phyloP scores from a whole-genome alignment of 345 rosid genomes.

The Euphorbia peplus region DNA sequence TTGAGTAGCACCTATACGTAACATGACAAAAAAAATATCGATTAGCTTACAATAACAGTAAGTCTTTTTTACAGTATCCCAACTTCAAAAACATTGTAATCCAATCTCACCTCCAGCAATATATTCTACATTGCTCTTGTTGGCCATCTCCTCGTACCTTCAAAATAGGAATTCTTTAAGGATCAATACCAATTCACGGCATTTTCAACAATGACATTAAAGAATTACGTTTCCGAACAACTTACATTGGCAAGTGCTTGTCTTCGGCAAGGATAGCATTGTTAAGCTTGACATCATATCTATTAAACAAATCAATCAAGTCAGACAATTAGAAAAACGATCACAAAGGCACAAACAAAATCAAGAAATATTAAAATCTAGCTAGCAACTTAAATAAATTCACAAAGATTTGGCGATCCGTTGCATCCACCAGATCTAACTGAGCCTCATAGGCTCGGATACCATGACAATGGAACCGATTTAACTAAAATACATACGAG shows the following conservation, averaged over 20 bases:
- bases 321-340: background rate
- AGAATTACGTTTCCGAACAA: background rate
- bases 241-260: constrained; percentile 91
- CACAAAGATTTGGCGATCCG: background rate
- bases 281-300: constrained; percentile 81
- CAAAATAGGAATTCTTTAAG: constrained; percentile 5
- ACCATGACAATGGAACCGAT: too few species aligned
- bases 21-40: constrained; percentile 1
- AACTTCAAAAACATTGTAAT: background rate
- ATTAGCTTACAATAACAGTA: background rate
- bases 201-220: background rate
- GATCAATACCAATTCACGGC: background rate
- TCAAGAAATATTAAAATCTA: background rate
- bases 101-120: constrained; percentile 64
- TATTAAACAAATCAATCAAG: constrained; percentile 25
- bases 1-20: constrained; percentile 68
- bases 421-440: background rate
- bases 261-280: constrained; percentile 94
- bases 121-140: constrained; percentile 46
- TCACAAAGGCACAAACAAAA: background rate
- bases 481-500: too few species aligned
- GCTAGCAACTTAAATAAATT: background rate
- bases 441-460: background rate
- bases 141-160: constrained; percentile 61
- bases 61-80: background rate